phyloP scores from a whole-genome alignment of 176 grass and related monocot species.

The Leersia perrieri region DNA sequence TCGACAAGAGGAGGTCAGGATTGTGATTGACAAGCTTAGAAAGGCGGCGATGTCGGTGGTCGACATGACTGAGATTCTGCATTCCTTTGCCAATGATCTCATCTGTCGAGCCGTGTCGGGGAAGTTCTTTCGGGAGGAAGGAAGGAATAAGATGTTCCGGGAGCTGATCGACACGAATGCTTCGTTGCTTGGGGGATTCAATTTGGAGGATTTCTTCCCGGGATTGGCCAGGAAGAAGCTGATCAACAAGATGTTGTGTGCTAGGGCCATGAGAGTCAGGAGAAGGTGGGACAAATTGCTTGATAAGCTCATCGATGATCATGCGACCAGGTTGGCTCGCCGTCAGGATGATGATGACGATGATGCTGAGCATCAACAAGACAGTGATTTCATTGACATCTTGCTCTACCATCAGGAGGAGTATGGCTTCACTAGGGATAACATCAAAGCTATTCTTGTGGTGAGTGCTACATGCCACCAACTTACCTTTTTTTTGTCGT shows the following conservation, averaged over 20 bases:
- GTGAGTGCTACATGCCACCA: too few species aligned
- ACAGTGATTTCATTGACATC: background rate
- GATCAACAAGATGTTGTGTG: constrained; percentile 8
- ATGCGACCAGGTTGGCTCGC: background rate
- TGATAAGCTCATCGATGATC: background rate
- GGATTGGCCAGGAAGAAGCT: background rate
- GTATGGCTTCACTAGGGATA: background rate
- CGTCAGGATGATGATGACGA: background rate
- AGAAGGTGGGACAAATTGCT: background rate
- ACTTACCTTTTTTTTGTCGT: too few species aligned
- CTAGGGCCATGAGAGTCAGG: background rate
- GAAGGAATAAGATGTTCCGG: constrained; percentile 18
- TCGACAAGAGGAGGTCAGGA: background rate
- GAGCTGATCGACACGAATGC: background rate
- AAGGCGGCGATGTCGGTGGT: background rate
- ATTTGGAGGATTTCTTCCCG: constrained; percentile 39
- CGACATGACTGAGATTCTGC: constrained; percentile 36
- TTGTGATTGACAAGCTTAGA: background rate
- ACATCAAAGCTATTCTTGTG: background rate
- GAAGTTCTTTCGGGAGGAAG: background rate
- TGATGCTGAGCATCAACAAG: too few species aligned
- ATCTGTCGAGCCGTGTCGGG: constrained; percentile 35
- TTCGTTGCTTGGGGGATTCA: constrained; percentile 31
- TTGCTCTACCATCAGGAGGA: background rate
- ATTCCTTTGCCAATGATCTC: constrained; percentile 31